Conservation (phyloP, 2,329 filamentous ascomycete species). For the Myriosclerotinia duriaeana region DNA sequence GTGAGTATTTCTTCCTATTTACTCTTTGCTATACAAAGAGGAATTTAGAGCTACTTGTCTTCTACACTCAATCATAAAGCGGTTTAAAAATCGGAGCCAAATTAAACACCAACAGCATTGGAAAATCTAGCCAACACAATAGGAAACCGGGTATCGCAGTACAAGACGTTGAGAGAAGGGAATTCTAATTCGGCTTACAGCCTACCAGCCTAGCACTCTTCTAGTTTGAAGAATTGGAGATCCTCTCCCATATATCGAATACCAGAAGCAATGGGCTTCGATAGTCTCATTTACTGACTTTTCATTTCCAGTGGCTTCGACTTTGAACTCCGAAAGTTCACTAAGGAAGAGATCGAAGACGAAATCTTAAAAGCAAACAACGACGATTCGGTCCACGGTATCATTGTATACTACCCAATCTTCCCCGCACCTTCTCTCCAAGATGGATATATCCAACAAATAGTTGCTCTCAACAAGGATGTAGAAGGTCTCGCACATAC, state of each 20-base stretch:
- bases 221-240: background rate
- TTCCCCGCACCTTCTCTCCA: conserved; percentile 77
- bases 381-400: conserved; percentile 73
- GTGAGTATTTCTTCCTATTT: conserved; percentile 56
- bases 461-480: conserved; percentile 85
- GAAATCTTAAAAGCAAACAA: conserved; percentile 81
- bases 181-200: too few species aligned
- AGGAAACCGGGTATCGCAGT: background rate
- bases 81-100: too few species aligned
- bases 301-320: conserved; percentile 68
- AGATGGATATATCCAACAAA: conserved; percentile 94
- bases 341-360: conserved; percentile 88
- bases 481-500: conserved; percentile 92
- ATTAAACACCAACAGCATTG: background rate
- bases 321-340: conserved; percentile 80
- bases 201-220: background rate
- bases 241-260: background rate
- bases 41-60: background rate
- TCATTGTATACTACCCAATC: conserved; percentile 98
- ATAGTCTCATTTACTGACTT: conserved; percentile 15
- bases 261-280: background rate
- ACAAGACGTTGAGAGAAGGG: background rate
- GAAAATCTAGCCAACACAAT: background rate
- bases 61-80: background rate
- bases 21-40: conserved; percentile 2